Evolutionary conservation across 2,329 filamentous ascomycete species (phyloP).

Genomic region (Fusarium graminum): DNA sequence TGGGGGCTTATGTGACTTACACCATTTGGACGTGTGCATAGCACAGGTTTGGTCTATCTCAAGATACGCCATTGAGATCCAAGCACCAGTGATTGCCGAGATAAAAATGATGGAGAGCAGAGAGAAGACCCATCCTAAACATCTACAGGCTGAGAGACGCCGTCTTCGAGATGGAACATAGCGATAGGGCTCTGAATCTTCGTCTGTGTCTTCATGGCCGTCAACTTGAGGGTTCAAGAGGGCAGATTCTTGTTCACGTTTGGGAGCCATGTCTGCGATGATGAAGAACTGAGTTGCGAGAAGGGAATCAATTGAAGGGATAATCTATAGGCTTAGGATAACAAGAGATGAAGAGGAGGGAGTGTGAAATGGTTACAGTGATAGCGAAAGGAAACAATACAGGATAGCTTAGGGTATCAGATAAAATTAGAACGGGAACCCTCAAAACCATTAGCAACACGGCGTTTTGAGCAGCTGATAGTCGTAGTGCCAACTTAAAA

Average conservation of each 20-base stretch:
- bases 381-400: not conserved
- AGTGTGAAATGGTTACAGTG: not conserved
- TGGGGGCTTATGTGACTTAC: slow-evolving; percentile 44
- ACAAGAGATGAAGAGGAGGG: not conserved
- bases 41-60: slow-evolving; percentile 45
- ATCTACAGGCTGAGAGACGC: slow-evolving; percentile 33
- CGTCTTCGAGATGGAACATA: slow-evolving; percentile 33
- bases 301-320: not conserved
- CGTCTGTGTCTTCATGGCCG: slow-evolving; percentile 34
- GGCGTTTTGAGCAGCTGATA: slow-evolving; percentile 21
- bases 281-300: not conserved
- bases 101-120: slow-evolving; percentile 25
- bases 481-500: slow-evolving; percentile 21
- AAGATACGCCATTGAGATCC: slow-evolving; percentile 39
- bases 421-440: slow-evolving; percentile 22
- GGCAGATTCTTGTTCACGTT: slow-evolving; percentile 41
- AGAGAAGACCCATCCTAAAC: slow-evolving; percentile 22
- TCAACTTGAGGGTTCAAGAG: slow-evolving; percentile 34
- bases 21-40: slow-evolving; percentile 55
- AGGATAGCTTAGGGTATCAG: slow-evolving; percentile 2
- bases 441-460: slow-evolving; percentile 17
- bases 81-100: slow-evolving; percentile 39
- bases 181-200: slow-evolving; percentile 36
- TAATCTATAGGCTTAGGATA: not conserved
- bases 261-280: slow-evolving; percentile 34